These are phyloP conservation scores for Picea engelmannii DNA, from an alignment of 83 land plant genomes.

Conservation along the genomic window DNA sequence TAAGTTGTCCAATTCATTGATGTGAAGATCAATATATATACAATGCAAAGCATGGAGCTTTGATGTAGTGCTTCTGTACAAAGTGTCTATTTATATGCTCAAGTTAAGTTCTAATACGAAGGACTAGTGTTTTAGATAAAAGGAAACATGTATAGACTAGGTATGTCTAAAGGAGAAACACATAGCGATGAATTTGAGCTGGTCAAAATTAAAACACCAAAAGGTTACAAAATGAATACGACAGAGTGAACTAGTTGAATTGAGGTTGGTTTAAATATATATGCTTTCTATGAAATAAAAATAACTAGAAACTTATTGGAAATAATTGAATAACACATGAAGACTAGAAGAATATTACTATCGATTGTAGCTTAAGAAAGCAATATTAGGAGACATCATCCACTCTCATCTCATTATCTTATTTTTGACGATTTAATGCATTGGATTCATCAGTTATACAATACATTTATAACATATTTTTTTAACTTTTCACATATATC, in stretches of 20 bases:
- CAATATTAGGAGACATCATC: too few species aligned
- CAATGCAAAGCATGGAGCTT: not conserved
- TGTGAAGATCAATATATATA: not conserved
- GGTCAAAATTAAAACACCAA: not conserved
- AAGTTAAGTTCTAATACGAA: not conserved
- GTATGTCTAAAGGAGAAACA: not conserved
- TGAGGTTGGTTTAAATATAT: not conserved
- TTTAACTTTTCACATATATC: too few species aligned
- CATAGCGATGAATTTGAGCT: not conserved
- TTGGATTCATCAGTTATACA: too few species aligned
- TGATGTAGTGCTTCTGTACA: not conserved
- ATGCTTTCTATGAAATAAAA: not conserved
- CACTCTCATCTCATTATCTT: too few species aligned
- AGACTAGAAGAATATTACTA: not conserved
- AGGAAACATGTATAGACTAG: not conserved
- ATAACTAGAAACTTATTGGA: not conserved
- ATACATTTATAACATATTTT: too few species aligned
- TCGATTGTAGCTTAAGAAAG: too few species aligned
- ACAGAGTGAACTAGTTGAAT: not conserved
- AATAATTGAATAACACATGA: not conserved
- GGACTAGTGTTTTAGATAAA: not conserved
- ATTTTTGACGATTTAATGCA: too few species aligned
- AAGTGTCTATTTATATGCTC: not conserved
- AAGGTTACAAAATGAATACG: not conserved
- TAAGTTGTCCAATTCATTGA: not conserved